Conservation (phyloP, 805 yeast genomes). For the Candida hispaniensis region DNA sequence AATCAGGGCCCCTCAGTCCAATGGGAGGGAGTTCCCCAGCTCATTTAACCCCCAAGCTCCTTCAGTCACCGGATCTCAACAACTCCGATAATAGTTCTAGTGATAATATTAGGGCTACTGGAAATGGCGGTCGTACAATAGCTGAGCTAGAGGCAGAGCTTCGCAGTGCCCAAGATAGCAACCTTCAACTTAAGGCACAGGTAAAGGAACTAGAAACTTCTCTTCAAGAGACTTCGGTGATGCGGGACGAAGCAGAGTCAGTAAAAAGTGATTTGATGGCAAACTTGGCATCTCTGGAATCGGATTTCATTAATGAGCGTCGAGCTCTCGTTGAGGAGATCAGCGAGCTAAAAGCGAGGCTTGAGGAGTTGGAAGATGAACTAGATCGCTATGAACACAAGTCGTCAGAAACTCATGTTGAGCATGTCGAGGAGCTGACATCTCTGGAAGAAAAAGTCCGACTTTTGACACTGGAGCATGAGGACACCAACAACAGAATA, state of each 20-base stretch:
- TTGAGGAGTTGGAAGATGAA: constrained; percentile 43
- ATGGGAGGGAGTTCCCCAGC: no score
- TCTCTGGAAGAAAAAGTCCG: constrained; percentile 34
- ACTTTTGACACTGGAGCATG: constrained; percentile 21
- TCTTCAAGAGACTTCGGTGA: constrained; percentile 19
- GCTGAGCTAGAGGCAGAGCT: constrained; percentile 1
- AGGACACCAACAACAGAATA: constrained; percentile 20
- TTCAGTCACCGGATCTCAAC: no score
- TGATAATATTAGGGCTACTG: no score
- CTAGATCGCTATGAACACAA: constrained; percentile 28
- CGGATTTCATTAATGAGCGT: constrained; percentile 46
- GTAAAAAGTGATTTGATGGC: constrained; percentile 57
- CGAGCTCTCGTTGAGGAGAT: constrained; percentile 41
- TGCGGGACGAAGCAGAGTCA: constrained; percentile 24
- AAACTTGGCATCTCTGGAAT: constrained; percentile 56
- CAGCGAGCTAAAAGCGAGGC: constrained; percentile 34
- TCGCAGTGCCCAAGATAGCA: no score
- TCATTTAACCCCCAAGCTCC: background rate
- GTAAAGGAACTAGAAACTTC: constrained; percentile 26
- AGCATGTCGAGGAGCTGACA: constrained; percentile 28
- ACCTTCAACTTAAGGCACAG: constrained; percentile 34
- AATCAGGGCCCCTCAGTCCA: no score
- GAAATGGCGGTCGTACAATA: no score
- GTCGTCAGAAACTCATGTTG: constrained; percentile 16
- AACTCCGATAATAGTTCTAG: no score